These are phyloP conservation scores for Amanita subjunquillea DNA, from an alignment of 768 basidiomycete species.

Conservation along the genomic window DNA sequence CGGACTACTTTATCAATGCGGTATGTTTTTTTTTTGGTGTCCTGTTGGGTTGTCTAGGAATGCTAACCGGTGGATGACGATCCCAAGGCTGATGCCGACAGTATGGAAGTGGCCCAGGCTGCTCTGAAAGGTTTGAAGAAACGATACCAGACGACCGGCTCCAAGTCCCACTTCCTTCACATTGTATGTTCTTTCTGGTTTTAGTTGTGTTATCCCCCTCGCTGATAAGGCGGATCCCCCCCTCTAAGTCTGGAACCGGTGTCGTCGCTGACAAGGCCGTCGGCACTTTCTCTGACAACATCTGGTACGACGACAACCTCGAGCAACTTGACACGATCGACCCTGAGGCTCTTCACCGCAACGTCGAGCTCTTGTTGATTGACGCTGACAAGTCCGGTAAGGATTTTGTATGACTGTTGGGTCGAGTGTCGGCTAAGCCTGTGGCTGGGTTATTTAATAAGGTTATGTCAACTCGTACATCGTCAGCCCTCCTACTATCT, in stretches of 20 bases:
- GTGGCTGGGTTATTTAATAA: conserved; percentile 8
- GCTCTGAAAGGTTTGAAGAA: conserved; percentile 44
- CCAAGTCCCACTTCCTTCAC: conserved; percentile 43
- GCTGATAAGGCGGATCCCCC: background rate
- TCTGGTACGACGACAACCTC: background rate
- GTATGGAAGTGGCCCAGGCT: conserved; percentile 31
- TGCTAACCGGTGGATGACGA: background rate
- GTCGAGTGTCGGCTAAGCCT: background rate
- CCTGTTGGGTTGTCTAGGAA: background rate
- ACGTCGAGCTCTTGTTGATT: conserved; percentile 36
- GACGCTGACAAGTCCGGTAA: conserved; percentile 39
- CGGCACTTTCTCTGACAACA: background rate
- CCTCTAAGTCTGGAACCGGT: background rate
- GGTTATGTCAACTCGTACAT: conserved; percentile 44
- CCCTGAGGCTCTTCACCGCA: conserved; percentile 25
- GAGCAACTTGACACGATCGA: background rate
- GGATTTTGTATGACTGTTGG: background rate
- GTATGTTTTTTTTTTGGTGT: background rate
- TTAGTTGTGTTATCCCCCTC: background rate
- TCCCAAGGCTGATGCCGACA: conserved; percentile 30
- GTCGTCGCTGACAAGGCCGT: background rate
- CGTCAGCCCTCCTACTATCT: conserved; percentile 48
- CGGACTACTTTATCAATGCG: conserved; percentile 30
- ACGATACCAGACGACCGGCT: conserved; percentile 29
- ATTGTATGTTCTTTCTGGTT: conserved; percentile 31